phyloP scores from a whole-genome alignment of 1,284 basidiomycete genomes.

The Chalciporus sp. region DNA sequence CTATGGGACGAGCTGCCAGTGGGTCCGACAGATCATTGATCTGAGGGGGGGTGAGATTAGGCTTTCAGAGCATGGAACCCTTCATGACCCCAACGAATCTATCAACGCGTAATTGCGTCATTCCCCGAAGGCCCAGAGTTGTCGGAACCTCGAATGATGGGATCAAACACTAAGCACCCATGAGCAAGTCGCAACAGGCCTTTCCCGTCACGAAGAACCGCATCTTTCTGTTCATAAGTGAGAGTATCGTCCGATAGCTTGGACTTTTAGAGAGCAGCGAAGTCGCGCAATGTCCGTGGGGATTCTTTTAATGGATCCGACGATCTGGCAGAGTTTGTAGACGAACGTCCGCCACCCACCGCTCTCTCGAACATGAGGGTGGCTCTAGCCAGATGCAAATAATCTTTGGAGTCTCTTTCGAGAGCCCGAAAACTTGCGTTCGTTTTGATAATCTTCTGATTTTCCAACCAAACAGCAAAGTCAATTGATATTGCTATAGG shows the following conservation, averaged over 20 bases:
- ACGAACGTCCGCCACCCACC: conserved; percentile 5
- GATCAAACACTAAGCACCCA: conserved; percentile 27
- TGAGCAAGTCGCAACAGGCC: conserved; percentile 9
- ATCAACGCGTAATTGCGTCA: neutral
- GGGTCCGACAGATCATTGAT: no score
- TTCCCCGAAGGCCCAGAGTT: neutral
- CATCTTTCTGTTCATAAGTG: conserved; percentile 19
- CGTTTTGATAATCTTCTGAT: conserved; percentile 4
- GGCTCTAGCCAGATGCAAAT: conserved; percentile 20
- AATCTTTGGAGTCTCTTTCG: conserved; percentile 19
- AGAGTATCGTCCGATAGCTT: conserved; percentile 16
- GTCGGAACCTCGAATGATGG: conserved; percentile 15
- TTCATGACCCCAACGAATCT: no score
- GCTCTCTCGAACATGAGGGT: conserved; percentile 20
- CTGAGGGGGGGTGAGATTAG: no score
- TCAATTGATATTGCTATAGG: conserved; percentile 15
- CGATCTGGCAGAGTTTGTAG: neutral
- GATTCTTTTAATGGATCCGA: conserved; percentile 3
- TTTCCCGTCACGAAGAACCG: conserved; percentile 29
- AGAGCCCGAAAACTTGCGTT: conserved; percentile 12
- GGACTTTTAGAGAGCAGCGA: conserved; percentile 14
- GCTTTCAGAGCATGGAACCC: no score
- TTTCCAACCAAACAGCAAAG: conserved; percentile 27
- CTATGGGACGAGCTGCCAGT: no score
- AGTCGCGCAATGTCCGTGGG: conserved; percentile 18